Evolutionary conservation across 2,329 filamentous ascomycete genomes (phyloP), one percentile per base, ranked within the genome.

Genomic region (Phaeoacremonium minimum): DNA sequence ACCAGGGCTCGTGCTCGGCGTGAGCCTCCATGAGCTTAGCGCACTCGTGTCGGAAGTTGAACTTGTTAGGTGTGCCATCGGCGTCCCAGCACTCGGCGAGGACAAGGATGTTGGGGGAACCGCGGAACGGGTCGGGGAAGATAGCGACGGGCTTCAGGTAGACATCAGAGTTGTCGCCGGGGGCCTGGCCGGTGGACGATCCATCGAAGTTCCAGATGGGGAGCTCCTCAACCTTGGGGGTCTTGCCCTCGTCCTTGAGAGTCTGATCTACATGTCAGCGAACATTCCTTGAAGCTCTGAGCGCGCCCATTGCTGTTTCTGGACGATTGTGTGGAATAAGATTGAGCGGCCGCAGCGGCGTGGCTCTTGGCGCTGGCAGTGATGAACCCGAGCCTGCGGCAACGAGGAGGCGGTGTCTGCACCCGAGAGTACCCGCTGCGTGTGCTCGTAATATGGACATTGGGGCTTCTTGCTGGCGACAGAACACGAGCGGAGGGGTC

Each of bases 1-100:
- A 98, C 93, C 91, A 97, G 58, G 93, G 90, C 62, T 85, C 75
- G 55, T 91, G 83, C 40, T 80, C 73, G 62, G 82, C 82, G 66
- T 96, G 82, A 46, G 82, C 77, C 66, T 93, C 81, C 87, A 97
- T 95, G 55, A 96, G 75, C 66, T 93, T 85, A 59, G 80, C 80
- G 57, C 83, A 85, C 58, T 97, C 91, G 63, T 96, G 85, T 52
- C 93, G 87, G 83, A 84, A 87, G 85, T 98, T 98, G 85, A 80
- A 97, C 69, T 95, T 90, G 83, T 97, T 98, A 67, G 93, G 93
- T 46, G 82, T 88, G 60, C 89, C 90, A 67, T 96, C 90, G 48
- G 86, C 74, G 61, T 91, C 89, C 85, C 88, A 96, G 67, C 87
- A 95, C 75, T 96, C 91, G 60, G 83, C 80, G 57, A 97, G 85